Conservation (phyloP, 345 rosid species). For the Eucalyptus leucophloia region DNA sequence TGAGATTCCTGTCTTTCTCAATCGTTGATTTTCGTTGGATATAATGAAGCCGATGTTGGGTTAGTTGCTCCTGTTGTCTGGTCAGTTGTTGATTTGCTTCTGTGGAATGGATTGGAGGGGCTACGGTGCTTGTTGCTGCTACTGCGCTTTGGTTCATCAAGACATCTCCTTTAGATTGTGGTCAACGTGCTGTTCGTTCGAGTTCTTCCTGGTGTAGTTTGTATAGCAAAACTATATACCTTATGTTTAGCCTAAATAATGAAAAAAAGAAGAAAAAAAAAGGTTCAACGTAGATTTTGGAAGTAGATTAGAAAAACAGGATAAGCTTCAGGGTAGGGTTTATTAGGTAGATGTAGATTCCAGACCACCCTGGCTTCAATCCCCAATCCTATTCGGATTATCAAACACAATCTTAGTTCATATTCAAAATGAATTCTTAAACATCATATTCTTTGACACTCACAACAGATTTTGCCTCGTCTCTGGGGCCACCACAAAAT, state of each 20-base stretch:
- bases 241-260: not conserved
- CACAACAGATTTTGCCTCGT: not conserved
- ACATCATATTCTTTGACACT: not conserved
- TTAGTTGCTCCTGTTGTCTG: not conserved
- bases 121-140: not conserved
- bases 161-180: not conserved
- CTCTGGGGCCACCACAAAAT: not conserved
- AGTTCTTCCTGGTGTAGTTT: not conserved
- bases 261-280: not conserved
- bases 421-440: not conserved
- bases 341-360: not conserved
- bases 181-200: not conserved
- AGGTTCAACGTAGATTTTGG: not conserved
- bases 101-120: not conserved
- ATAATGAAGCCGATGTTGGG: not conserved
- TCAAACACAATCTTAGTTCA: not conserved
- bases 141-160: not conserved
- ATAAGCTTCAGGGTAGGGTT: not conserved
- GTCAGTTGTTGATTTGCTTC: not conserved
- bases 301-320: not conserved
- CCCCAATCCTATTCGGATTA: not conserved
- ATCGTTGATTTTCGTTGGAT: not conserved
- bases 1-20: not conserved
- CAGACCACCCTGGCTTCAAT: fast-evolving
- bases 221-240: not conserved